Base-by-base conservation (phyloP, 331 rosid species). In the Saraca asoca region DNA sequence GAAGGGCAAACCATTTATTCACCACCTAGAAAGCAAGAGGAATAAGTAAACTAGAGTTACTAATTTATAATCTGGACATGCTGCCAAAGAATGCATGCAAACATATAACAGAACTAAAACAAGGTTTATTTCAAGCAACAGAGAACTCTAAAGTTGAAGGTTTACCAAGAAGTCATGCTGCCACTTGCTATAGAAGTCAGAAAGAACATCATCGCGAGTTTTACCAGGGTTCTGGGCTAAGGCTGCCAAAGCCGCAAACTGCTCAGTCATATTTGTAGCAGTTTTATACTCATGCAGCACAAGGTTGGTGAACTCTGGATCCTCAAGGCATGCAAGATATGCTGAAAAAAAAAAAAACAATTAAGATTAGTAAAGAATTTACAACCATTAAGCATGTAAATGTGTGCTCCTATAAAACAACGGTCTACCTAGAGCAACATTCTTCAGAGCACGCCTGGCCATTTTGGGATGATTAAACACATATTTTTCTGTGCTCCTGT, bases 241-340 rank as follows among this genome's bases (percentile, higher is more conserved):
- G 58, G 99, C 97, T 17, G 82, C 92, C 84, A 94, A 75, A 66
- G 99, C 99, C 50, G 97, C 86, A 79, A 94, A 85, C 65, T 94
- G 99, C 20, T 94, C 99, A 0, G 99, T 94, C 97, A 94, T 90
- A 83, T 94, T 94, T 75, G 97, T 85, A 61, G 99, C 97, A 67
- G 80, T 68, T 72, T 56, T 68, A 70, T 94, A 94, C 83, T 94
- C 99, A 1, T 78, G 64, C 62, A 90, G 75, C 0, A 75, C 89
- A 64, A 88, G 81, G 68, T 85, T 34, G 5, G 79, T 72, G 67
- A 69, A 68, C 71, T 67, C 77, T 44, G 79, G 77, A 66, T 81
- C 99, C 78, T 80, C 95, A 15, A 90, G 77, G 37, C 71, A 71
- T 53, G 85, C 96, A 59, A 94, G 91, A 85, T 94, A 94, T 52